phyloP scores from a whole-genome alignment of 208 protist species.

The Acanthamoeba royreba region DNA sequence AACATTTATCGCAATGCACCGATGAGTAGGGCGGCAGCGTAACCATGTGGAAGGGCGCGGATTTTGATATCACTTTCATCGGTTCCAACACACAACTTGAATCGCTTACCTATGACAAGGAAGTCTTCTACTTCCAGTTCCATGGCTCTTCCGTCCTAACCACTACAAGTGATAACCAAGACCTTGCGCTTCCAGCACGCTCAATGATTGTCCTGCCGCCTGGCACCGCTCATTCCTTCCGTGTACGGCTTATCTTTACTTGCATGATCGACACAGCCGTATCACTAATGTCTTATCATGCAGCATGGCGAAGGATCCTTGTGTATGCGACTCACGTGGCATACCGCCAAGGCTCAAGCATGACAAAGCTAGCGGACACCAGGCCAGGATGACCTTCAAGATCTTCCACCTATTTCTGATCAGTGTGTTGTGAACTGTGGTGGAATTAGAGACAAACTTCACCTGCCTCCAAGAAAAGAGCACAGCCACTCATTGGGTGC shows the following conservation, averaged over 20 bases:
- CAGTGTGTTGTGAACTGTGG: too few species aligned
- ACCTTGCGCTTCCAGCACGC: neutral
- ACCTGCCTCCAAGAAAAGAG: too few species aligned
- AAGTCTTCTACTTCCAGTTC: neutral
- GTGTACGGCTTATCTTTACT: neutral
- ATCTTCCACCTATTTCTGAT: too few species aligned
- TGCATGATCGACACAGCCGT: too few species aligned
- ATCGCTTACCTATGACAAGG: neutral
- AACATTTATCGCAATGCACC: neutral
- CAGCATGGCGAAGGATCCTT: neutral
- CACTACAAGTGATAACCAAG: neutral
- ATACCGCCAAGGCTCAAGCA: neutral
- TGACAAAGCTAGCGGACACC: too few species aligned
- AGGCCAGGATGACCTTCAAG: too few species aligned
- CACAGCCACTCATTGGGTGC: too few species aligned
- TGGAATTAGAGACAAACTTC: too few species aligned
- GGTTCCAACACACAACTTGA: neutral
- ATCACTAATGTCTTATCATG: neutral
- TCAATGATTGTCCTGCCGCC: neutral
- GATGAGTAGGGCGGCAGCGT: neutral
- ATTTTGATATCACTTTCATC: neutral
- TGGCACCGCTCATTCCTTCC: neutral
- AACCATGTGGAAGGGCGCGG: neutral
- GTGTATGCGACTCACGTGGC: neutral
- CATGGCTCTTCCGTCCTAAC: neutral